phyloP scores from a whole-genome alignment of 352 stramenopile genomes.

The Pythium biforme region DNA sequence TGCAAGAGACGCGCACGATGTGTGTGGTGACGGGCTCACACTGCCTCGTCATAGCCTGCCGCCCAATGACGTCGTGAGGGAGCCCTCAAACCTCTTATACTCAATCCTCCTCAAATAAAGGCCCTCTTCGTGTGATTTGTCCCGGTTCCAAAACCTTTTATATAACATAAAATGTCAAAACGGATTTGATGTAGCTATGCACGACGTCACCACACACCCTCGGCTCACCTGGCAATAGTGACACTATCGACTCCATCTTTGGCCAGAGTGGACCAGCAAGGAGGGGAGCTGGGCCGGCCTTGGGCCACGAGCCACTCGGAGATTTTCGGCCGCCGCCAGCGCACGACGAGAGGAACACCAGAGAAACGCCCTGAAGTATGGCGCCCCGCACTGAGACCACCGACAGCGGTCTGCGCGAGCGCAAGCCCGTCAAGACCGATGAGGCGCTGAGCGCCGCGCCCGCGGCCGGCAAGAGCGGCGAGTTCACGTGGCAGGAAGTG shows the following conservation, averaged over 20 bases:
- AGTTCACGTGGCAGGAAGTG: conserved; percentile 94
- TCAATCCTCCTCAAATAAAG: not conserved
- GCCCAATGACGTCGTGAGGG: conserved; percentile 18
- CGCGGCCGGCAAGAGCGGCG: conserved; percentile 26
- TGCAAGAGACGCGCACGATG: conserved; percentile 26
- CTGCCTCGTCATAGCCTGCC: conserved; percentile 20
- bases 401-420: conserved; percentile 48
- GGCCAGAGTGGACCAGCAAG: not conserved
- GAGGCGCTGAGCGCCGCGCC: conserved; percentile 11
- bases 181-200: conserved; percentile 17
- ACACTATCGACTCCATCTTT: conserved; percentile 8
- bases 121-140: not conserved
- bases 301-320: conserved; percentile 16
- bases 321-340: conserved; percentile 2
- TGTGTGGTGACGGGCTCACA: conserved; percentile 18
- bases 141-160: not conserved
- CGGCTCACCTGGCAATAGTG: conserved; percentile 23
- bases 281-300: not conserved
- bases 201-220: not conserved
- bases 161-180: conserved; percentile 2
- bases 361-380: conserved; percentile 19
- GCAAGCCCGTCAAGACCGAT: conserved; percentile 34
- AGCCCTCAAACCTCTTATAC: conserved; percentile 2
- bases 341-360: conserved; percentile 1
- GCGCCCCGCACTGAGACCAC: conserved; percentile 24